Percentiles rank a stretch among this genome's conserved stretches.
Conservation (phyloP, 495 filamentous ascomycete species). For the Lasiosphaeria hispida region DNA sequence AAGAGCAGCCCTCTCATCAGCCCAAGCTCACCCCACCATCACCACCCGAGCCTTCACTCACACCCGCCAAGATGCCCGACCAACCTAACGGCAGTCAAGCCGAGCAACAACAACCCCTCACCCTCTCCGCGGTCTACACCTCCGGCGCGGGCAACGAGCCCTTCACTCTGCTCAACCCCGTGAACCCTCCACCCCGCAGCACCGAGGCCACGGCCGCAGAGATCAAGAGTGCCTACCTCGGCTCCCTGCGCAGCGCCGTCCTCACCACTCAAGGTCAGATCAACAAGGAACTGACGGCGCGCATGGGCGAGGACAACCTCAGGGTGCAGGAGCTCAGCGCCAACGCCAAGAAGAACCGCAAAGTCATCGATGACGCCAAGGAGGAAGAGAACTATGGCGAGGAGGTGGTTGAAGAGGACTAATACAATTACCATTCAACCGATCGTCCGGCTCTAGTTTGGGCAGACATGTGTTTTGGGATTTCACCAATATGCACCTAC, state of each 20-base stretch:
- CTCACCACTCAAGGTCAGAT: slow-evolving; percentile 65
- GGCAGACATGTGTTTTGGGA: background rate
- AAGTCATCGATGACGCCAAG: slow-evolving; percentile 71
- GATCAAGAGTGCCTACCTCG: slow-evolving; percentile 65
- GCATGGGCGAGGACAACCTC: slow-evolving; percentile 84
- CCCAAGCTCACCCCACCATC: no score
- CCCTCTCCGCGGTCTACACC: slow-evolving; percentile 15
- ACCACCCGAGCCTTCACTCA: background rate
- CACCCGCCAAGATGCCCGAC: background rate
- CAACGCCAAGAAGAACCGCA: slow-evolving; percentile 41
- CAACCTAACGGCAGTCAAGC: no score
- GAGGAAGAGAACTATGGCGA: slow-evolving; percentile 89
- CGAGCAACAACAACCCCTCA: slow-evolving; percentile 12
- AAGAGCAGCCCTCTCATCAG: no score
- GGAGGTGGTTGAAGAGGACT: slow-evolving; percentile 59
- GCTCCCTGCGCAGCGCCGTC: slow-evolving; percentile 59
- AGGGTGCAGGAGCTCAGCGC: no score
- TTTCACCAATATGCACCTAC: background rate
- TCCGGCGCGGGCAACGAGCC: slow-evolving; percentile 7
- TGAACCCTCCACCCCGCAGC: slow-evolving; percentile 37
- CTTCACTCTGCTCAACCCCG: slow-evolving; percentile 54
- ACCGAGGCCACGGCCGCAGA: slow-evolving; percentile 33
- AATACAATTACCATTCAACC: background rate
- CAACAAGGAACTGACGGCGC: slow-evolving; percentile 77
- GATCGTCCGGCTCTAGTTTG: background rate